Percentiles rank a stretch among this genome's conserved stretches.
Evolutionary conservation across 495 filamentous ascomycete species (phyloP).

Genomic region (Aspergillus diversus): DNA sequence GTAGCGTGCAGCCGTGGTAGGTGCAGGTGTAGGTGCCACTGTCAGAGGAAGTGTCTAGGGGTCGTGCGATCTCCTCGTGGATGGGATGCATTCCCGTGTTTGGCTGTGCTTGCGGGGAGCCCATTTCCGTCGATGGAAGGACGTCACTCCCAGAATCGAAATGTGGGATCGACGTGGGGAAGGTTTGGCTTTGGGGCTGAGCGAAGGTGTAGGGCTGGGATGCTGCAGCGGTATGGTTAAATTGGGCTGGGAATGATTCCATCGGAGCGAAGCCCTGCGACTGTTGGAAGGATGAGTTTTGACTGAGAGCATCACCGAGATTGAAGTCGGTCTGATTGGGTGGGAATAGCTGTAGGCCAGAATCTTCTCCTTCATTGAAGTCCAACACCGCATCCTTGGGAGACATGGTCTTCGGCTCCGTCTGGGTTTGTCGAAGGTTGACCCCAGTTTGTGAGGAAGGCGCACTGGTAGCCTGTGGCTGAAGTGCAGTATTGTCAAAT

Average conservation of each 20-base stretch:
- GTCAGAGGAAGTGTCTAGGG: conserved; percentile 68
- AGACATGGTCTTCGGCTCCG: conserved; percentile 82
- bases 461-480: conserved; percentile 42
- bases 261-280: conserved; percentile 43
- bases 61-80: conserved; percentile 50
- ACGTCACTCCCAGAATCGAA: conserved; percentile 67
- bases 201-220: conserved; percentile 37
- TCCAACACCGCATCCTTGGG: conserved; percentile 92
- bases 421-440: conserved; percentile 32
- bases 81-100: conserved; percentile 31
- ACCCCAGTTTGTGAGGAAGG: conserved; percentile 42
- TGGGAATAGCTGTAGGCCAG: conserved; percentile 72
- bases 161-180: conserved; percentile 61
- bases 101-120: conserved; percentile 32
- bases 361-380: conserved; percentile 72
- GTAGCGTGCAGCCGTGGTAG: conserved; percentile 84
- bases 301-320: conserved; percentile 42
- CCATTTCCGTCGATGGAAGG: conserved; percentile 31
- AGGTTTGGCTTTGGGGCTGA: conserved; percentile 64
- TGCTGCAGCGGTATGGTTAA: conserved; percentile 26
- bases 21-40: conserved; percentile 93
- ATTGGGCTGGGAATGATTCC: conserved; percentile 47
- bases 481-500: conserved; percentile 33
- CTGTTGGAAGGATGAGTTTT: conserved; percentile 52
- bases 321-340: conserved; percentile 47